These are phyloP conservation scores for Alternaria panax DNA, from an alignment of 2,329 filamentous ascomycete species.

Conservation along the genomic window DNA sequence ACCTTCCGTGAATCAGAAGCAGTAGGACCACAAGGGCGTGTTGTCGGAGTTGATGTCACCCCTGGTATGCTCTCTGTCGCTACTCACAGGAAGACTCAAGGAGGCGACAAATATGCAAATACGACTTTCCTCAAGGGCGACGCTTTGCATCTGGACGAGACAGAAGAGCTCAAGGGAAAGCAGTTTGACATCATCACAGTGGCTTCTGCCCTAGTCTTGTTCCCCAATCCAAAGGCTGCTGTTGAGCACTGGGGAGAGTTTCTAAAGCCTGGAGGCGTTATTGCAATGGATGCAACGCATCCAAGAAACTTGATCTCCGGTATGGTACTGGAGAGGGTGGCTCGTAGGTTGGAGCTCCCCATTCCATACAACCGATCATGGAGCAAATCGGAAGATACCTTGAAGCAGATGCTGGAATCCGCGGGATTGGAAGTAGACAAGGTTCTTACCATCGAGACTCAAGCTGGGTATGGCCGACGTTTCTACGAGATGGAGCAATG, in stretches of 20 bases:
- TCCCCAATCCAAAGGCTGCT: conserved; percentile 48
- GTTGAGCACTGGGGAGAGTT: conserved; percentile 50
- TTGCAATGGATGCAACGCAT: conserved; percentile 52
- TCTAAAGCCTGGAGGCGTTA: conserved; percentile 51
- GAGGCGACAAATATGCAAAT: conserved; percentile 39
- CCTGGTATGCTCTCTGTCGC: conserved; percentile 53
- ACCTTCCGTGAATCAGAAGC: conserved; percentile 50
- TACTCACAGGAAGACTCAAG: conserved; percentile 35
- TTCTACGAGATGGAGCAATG: conserved; percentile 40
- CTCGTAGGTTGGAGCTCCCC: conserved; percentile 39
- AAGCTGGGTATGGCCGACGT: conserved; percentile 42
- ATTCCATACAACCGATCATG: conserved; percentile 50
- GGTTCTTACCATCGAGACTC: conserved; percentile 41
- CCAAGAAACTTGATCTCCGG: conserved; percentile 48
- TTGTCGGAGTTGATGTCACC: conserved; percentile 54
- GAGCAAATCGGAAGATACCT: conserved; percentile 42
- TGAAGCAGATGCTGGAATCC: conserved; percentile 42
- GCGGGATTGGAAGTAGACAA: conserved; percentile 48
- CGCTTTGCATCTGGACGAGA: conserved; percentile 45
- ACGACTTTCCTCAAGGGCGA: conserved; percentile 49
- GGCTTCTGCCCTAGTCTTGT: conserved; percentile 52
- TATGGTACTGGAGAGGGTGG: conserved; percentile 50
- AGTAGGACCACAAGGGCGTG: conserved; percentile 48
- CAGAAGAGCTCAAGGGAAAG: conserved; percentile 31
- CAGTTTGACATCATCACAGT: conserved; percentile 50